phyloP scores from a whole-genome alignment of 768 basidiomycete species.

The Suillus variegatus region DNA sequence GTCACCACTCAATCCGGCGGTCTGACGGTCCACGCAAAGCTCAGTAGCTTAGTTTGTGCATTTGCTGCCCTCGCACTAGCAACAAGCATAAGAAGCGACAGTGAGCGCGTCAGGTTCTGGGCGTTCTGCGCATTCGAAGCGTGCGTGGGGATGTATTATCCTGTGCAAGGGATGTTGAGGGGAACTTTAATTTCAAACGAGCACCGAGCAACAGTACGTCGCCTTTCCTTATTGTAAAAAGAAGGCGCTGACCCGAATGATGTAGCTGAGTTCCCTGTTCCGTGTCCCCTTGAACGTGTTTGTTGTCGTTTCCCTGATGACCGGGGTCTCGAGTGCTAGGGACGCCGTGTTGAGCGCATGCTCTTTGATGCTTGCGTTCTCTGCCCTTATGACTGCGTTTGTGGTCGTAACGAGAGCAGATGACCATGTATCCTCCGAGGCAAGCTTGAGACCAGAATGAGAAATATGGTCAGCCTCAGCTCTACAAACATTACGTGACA shows the following conservation, averaged over 20 bases:
- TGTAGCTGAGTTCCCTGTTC: conserved; percentile 67
- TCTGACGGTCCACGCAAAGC: conserved; percentile 63
- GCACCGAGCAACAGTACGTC: conserved; percentile 68
- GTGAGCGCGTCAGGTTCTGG: conserved; percentile 61
- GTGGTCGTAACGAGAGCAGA: conserved; percentile 43
- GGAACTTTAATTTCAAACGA: conserved; percentile 69
- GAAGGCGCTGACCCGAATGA: conserved; percentile 2
- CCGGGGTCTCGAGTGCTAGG: conserved; percentile 67
- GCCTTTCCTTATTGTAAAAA: conserved; percentile 3
- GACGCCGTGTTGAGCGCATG: conserved; percentile 59
- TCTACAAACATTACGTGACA: too few species aligned
- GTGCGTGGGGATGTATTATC: conserved; percentile 80
- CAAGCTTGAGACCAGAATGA: conserved; percentile 21
- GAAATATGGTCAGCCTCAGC: background rate
- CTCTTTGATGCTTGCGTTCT: conserved; percentile 56
- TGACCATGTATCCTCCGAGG: conserved; percentile 19
- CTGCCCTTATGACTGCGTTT: conserved; percentile 57
- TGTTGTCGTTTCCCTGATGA: conserved; percentile 68
- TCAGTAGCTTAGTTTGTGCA: conserved; percentile 65
- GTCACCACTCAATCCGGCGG: conserved; percentile 32
- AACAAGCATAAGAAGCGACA: conserved; percentile 42
- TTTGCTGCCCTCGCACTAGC: conserved; percentile 58
- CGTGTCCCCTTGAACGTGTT: conserved; percentile 76
- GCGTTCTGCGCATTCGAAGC: conserved; percentile 76
- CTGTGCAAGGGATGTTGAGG: conserved; percentile 73